Evolutionary conservation across 2,329 filamentous ascomycete genomes (phyloP).

Genomic region (Colletotrichum nymphaeae): DNA sequence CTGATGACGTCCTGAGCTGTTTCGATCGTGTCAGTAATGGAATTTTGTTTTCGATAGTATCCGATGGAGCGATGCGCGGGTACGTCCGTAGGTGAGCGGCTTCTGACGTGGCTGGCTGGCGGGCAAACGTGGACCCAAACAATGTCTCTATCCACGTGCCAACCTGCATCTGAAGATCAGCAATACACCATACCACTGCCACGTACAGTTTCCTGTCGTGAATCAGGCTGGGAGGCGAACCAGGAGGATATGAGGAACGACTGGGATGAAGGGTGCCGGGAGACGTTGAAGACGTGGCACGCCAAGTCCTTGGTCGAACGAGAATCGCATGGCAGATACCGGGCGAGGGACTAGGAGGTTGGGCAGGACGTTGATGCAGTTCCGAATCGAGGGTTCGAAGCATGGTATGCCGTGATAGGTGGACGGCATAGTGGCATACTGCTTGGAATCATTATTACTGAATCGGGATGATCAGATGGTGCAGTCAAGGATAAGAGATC

Average conservation of each 20-base stretch:
- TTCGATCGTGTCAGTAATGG: background rate
- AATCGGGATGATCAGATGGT: background rate
- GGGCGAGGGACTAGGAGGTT: background rate
- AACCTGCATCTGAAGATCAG: background rate
- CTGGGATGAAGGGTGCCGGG: background rate
- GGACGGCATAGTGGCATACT: background rate
- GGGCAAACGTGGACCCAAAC: background rate
- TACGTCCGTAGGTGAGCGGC: background rate
- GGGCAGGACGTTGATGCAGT: background rate
- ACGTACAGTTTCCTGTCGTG: background rate
- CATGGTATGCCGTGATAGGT: background rate
- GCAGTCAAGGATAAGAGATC: too few species aligned
- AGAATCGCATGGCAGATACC: background rate
- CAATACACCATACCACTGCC: background rate
- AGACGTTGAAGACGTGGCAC: slow-evolving; percentile 23
- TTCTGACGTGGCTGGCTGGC: background rate
- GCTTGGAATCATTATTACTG: background rate
- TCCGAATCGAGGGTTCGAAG: background rate
- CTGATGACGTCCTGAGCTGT: background rate
- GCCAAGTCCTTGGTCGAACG: background rate
- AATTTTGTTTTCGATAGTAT: background rate
- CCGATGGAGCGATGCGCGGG: background rate
- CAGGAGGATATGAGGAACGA: background rate
- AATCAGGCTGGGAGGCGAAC: background rate
- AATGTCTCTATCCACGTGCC: background rate